Base-by-base conservation (phyloP, 2,329 filamentous ascomycete species). In the Aspergillus sp. region DNA sequence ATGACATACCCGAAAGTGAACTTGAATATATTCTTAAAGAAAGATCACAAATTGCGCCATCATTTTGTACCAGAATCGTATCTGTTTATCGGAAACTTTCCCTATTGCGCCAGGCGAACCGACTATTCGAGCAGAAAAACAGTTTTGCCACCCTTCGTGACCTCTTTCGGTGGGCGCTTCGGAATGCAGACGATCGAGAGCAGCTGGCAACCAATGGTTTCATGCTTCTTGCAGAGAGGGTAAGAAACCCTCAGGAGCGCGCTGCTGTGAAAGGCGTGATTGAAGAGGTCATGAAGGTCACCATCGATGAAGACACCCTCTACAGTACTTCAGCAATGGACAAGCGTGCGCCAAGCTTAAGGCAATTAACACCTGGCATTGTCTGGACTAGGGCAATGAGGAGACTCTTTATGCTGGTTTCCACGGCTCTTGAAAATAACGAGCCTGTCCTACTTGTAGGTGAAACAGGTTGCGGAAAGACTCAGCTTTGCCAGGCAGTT, bases 331-430 rank as follows among this genome's bases (percentile, higher is more conserved):
- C 77, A 0, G 75, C 78, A 27, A 82, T 86, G 6, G 80, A 85
- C 2, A 84, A 86, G 62, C 80, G 88, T 57, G 78, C 78, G 57
- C 75, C 79, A 14, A 76, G 83, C 15, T 63, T 69, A 37, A 61
- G 64, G 9, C 64, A 66, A 44, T 61, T 72, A n/a, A 68, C 71
- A 14, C 61, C 66, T 33, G 68, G 68, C 33, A 87, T 99, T 47
- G 91, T 99, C 2, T 99, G 95, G 95, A 99, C 95, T 0, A 86
- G 87, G 63, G 92, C 93, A 0, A 99, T 99, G 93, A 87, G 91
- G 15, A 85, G 95, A 52, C 80, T 99, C 0, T 98, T 93, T 69
- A 86, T 96, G 6, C 81, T 99, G 12, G 91, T 99, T n/a, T 86
- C 89, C 5, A 84, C 90, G 66, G 95, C 95, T 1, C 80, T 99